Evolutionary conservation across 257 asterid species (phyloP), one percentile per base, ranked within the genome.

Genomic region (Solanum rostratum): DNA sequence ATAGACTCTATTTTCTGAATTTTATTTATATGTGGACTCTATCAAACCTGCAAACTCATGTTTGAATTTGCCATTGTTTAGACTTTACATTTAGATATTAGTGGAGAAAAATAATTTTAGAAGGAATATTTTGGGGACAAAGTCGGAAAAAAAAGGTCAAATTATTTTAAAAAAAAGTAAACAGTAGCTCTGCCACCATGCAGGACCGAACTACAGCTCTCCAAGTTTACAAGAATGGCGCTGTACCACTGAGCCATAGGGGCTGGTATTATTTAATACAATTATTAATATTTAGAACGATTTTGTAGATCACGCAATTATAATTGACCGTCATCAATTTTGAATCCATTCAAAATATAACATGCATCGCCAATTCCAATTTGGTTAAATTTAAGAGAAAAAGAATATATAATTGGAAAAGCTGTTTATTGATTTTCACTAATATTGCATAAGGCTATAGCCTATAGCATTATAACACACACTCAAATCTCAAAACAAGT

Each of bases 401-500:
- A 70, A 2, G 27, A 41, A 27, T 68, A 29, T 70, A 9, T 70
- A 70, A 39, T 70, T 10, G 18, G 53, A 39, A 70, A 39, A 70
- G 30, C 52, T 19, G 52, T 70, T 70, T 70, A 76, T 46, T 76
- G 30, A 22, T 22, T 43, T n/a, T 74, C 22, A 24, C 15, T 74
- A 8, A 19, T 55, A 8, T 7, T 76, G 62, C 82, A 16, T 27
- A 49, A 76, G 27, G 45, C 62, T 49, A 14, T 60, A 22, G 16
- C 63, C 63, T 20, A 12, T 45, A 49, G 45, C 9, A 76, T 76
- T 76, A 76, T 60, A 76, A 49, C 60, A 49, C 62, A 74, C 81
- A 76, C 62, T 49, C 62, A 76, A 76, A 24, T 76, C 24, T 76
- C 81, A 76, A 76, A 49, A 76, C 43, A 76, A 76, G 60, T 49